Evolutionary conservation across 495 filamentous ascomycete species (phyloP), one percentile per base, ranked within the genome.

Genomic region (Terfezia boudieri): DNA sequence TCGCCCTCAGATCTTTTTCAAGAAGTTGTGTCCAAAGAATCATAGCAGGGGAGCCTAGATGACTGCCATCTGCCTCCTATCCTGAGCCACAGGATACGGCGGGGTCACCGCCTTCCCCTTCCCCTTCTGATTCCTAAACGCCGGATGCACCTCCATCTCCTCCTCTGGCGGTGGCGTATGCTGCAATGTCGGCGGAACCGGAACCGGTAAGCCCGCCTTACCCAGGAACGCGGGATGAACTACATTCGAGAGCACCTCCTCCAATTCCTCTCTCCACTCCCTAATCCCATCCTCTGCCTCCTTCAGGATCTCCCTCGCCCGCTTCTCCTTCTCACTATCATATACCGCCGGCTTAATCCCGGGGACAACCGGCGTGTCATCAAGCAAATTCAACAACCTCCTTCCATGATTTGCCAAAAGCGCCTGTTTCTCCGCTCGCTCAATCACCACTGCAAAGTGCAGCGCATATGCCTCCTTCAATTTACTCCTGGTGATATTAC

Each of bases 361-460:
- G 2, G 90, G 90, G 2, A 94, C 81, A 16, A 94, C 77, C 3
- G 90, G 83, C 0, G 79, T 81, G 67, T 94, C 89, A 64, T 98
- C 90, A n/a, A 98, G 74, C 51, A 86, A 79, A 55, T 85, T 79
- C 17, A 98, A 70, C 49, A 98, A 73, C 35, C 86, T 78, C 37
- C 85, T 81, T 12, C 84, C 86, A 61, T 98, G 87, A 49, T 79
- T 79, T 36, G 92, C 92, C 20, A 98, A 77, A 55, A 98, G 82
- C 57, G 83, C 82, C 68, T 95, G 89, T 71, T 96, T 96, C 69
- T 96, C 90, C 10, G 86, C 86, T 48, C 89, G 83, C 70, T 96
- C 90, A 60, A 96, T 86, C 11, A 84, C 81, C 37, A 86, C 88
- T 9, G 82, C 77, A 56, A 88, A 79, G 60, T 95, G 86, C 53